Base-by-base conservation (phyloP, 495 filamentous ascomycete genomes). In the Beverwykella pulmonaria region DNA sequence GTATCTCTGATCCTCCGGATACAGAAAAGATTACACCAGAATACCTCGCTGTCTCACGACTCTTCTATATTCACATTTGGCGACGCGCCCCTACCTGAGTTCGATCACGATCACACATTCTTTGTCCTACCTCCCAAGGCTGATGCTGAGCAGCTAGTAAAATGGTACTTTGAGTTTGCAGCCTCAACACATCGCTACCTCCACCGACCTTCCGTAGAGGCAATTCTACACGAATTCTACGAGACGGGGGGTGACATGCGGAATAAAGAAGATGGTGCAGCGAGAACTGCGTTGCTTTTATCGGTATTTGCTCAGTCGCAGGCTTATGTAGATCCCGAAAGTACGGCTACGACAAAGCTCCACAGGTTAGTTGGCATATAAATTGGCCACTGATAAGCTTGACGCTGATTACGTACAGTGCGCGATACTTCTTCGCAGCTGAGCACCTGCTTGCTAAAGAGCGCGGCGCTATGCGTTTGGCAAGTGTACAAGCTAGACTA, bases 401-500 rank as follows among this genome's bases (percentile, higher is more conserved):
- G n/a, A 30, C 32, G 20, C 46, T 30, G 20, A 48, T 41, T 59
- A 12, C 1, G 10, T 20, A 15, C 17, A 67, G 64, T 53, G 57
- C 64, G 20, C 57, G 57, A 49, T 67, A 61, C 20, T 80, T 74
- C 52, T 72, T 76, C 49, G 75, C 71, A 5, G 75, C 76, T 7
- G 74, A 78, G 25, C 68, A 75, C 53, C 75, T 75, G 53, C 61
- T 80, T 7, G 60, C 71, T 0, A 69, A 68, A 59, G 78, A 80
- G 61, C 67, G 69, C n/a, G 76, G 78, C 9, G 69, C 71, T 9
- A 48, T 74, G 9, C 59, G 69, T 17, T 55, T 80, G 15, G 65
- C 73, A 7, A 78, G 72, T 55, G 73, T 79, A 15, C 78, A 80
- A 65, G 78, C 76, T 10, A 72, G 76, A 9, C 59, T 80, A 7